These are phyloP conservation scores for Vachellia collinsii DNA, from an alignment of 306 rosid species.

Conservation along the genomic window DNA sequence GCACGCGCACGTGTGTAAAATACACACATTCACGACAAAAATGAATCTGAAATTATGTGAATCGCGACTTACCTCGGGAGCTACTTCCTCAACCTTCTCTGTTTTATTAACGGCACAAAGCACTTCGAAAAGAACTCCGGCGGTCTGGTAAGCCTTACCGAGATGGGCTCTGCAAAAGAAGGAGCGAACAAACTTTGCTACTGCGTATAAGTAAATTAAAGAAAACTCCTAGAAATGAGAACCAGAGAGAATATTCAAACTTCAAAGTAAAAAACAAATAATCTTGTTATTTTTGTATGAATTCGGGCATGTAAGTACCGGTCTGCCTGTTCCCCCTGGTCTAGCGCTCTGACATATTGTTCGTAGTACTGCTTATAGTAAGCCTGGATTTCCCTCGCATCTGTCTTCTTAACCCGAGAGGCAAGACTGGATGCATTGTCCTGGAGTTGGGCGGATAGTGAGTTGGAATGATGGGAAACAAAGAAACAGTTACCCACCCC, in stretches of 20 bases:
- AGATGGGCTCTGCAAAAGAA: conserved; percentile 81
- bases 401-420: conserved; percentile 78
- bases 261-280: not conserved
- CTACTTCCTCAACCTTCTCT: conserved; percentile 97
- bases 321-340: conserved; percentile 91
- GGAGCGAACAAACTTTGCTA: not conserved
- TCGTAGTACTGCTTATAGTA: conserved; percentile 95
- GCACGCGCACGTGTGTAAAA: not conserved
- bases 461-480: not conserved
- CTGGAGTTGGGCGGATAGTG: conserved; percentile 42
- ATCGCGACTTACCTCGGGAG: conserved; percentile 82
- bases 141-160: conserved; percentile 90
- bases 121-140: conserved; percentile 96
- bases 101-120: conserved; percentile 96
- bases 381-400: conserved; percentile 91
- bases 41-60: conserved; percentile 23
- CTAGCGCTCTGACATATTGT: conserved; percentile 84
- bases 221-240: not conserved
- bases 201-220: not conserved
- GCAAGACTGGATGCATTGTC: conserved; percentile 82
- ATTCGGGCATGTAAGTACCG: conserved; percentile 44
- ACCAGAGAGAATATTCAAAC: not conserved
- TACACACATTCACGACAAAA: conserved; percentile 25
- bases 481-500: not conserved
- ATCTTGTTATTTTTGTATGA: not conserved